These are phyloP conservation scores for Trichoderma sp. DNA, from an alignment of 2,329 filamentous ascomycete genomes.

Conservation along the genomic window DNA sequence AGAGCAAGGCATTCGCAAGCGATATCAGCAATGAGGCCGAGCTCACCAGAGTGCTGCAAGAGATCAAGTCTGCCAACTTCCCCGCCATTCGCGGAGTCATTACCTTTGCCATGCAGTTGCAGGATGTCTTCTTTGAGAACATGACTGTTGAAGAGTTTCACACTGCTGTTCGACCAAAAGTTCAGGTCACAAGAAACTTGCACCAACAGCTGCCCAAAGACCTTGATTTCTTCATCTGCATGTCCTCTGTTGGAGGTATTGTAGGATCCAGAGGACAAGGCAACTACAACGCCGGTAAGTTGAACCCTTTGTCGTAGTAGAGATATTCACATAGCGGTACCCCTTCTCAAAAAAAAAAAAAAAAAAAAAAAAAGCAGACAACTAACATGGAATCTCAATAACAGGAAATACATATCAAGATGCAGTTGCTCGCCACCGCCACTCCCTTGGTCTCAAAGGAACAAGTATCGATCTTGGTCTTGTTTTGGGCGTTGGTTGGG, in stretches of 20 bases:
- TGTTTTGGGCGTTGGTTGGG: background rate
- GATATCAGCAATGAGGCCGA: background rate
- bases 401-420: background rate
- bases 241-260: background rate
- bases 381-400: background rate
- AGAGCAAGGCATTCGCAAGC: background rate
- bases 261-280: background rate
- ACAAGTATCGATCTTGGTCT: background rate
- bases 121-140: background rate
- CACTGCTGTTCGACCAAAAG: background rate
- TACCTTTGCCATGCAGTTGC: background rate
- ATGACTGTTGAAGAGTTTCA: background rate
- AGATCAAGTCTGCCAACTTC: background rate
- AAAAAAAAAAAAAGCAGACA: background rate
- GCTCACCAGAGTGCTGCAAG: background rate
- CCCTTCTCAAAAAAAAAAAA: background rate
- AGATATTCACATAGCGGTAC: background rate
- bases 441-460: background rate
- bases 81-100: background rate
- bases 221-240: background rate
- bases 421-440: background rate
- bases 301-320: rapidly evolving
- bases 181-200: background rate
- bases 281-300: background rate
- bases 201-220: background rate